Conservation (phyloP, 1,284 basidiomycete species). For the Blastosporella zonata region DNA sequence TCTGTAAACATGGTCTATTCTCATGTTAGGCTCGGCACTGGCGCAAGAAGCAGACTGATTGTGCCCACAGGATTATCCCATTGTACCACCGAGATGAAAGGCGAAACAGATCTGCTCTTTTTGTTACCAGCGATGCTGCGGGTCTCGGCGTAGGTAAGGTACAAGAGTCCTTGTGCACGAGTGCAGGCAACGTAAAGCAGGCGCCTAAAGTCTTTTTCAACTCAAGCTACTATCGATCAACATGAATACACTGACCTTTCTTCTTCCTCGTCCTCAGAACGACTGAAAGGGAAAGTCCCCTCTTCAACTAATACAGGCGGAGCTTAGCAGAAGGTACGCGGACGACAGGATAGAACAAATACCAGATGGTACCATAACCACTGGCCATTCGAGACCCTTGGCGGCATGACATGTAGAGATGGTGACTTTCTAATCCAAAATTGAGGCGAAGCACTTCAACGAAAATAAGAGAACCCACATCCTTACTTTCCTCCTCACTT, state of each 20-base stretch:
- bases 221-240: not conserved
- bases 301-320: slow-evolving; percentile 53
- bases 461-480: slow-evolving; percentile 32
- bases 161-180: slow-evolving; percentile 77
- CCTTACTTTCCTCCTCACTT: slow-evolving; percentile 54
- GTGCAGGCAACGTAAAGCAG: slow-evolving; percentile 91
- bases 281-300: slow-evolving; percentile 78
- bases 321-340: not conserved
- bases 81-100: slow-evolving; percentile 42
- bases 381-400: slow-evolving; percentile 92
- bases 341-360: slow-evolving; percentile 11
- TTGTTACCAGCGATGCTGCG: slow-evolving; percentile 54
- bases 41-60: not conserved
- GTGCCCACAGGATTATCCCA: slow-evolving; percentile 35
- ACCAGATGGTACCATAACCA: slow-evolving; percentile 78
- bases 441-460: not conserved
- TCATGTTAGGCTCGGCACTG: slow-evolving; percentile 11
- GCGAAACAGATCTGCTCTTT: slow-evolving; percentile 42
- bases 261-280: slow-evolving; percentile 77
- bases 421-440: slow-evolving; percentile 68
- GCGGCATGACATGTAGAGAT: slow-evolving; percentile 88
- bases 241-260: slow-evolving; percentile 54
- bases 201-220: slow-evolving; percentile 42
- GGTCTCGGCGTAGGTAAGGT: slow-evolving; percentile 49
- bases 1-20: slow-evolving; percentile 35